A percentile compares a stretch with the other conserved stretches of the same genome.
These are phyloP conservation scores for Phytophthora agathidicida DNA, from an alignment of 352 stramenopile species.

Conservation along the genomic window DNA sequence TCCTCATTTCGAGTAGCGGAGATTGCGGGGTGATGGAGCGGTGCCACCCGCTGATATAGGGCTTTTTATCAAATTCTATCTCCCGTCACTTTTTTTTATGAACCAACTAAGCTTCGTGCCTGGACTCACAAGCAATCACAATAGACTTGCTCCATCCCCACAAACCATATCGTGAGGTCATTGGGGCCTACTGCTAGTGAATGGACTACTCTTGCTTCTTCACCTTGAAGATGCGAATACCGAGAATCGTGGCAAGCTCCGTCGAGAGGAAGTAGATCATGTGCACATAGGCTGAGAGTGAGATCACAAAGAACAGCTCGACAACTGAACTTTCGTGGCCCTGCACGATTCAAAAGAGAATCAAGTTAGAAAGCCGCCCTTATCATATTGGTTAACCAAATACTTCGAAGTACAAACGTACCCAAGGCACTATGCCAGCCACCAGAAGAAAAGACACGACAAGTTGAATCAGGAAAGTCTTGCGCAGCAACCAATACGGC, in stretches of 20 bases:
- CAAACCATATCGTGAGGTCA: background rate
- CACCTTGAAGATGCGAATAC: slow-evolving; percentile 85
- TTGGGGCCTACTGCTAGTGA: background rate
- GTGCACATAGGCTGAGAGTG: slow-evolving; percentile 69
- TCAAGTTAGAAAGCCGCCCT: background rate
- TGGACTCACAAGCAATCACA: too few relatives aligned
- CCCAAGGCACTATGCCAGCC: slow-evolving; percentile 74
- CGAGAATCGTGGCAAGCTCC: slow-evolving; percentile 76
- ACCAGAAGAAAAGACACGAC: slow-evolving; percentile 69
- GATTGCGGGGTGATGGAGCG: slow-evolving; percentile 43
- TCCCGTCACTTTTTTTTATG: slow-evolving; percentile 14
- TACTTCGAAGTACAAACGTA: slow-evolving; percentile 33
- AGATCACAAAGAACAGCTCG: slow-evolving; percentile 82
- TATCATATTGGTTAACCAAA: background rate
- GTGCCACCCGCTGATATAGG: slow-evolving; percentile 62
- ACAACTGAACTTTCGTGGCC: slow-evolving; percentile 71
- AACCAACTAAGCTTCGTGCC: background rate
- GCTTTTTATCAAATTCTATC: slow-evolving; percentile 16
- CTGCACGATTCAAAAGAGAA: slow-evolving; percentile 29
- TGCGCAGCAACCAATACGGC: slow-evolving; percentile 84
- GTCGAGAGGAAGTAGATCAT: slow-evolving; percentile 87
- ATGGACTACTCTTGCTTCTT: slow-evolving; percentile 50
- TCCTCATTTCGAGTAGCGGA: slow-evolving; percentile 40
- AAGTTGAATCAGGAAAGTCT: slow-evolving; percentile 78
- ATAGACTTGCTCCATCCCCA: background rate